phyloP scores from a whole-genome alignment of 2,329 filamentous ascomycete species.

The Alternaria arborescens region DNA sequence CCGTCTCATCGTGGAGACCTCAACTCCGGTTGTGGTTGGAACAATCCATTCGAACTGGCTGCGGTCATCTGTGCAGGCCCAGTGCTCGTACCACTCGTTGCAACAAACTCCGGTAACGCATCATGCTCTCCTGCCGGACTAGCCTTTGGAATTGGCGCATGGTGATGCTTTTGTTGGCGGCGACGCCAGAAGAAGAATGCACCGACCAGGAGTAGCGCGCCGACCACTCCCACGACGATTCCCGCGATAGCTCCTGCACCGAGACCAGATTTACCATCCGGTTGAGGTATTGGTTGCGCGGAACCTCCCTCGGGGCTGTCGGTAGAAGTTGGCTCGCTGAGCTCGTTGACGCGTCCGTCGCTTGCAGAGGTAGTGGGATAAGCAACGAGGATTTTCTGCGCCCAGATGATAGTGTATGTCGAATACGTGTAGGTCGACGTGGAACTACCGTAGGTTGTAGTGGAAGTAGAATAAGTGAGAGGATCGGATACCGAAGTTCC shows the following conservation, averaged over 20 bases:
- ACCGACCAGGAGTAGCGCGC: background rate
- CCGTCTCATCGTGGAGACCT: background rate
- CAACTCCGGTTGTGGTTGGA: background rate
- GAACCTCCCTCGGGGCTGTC: background rate
- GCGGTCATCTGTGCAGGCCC: background rate
- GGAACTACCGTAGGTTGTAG: too few relatives aligned
- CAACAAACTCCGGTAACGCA: background rate
- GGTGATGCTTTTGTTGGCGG: background rate
- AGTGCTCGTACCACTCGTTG: background rate
- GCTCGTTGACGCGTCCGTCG: background rate
- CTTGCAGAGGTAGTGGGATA: background rate
- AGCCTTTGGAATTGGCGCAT: background rate
- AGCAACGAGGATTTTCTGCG: background rate
- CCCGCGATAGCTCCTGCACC: background rate
- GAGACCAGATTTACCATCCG: background rate
- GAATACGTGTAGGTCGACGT: background rate
- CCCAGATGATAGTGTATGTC: background rate
- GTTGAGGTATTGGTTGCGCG: background rate
- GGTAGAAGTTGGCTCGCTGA: background rate
- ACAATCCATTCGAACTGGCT: background rate
- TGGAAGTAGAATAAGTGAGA: background rate
- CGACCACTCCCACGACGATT: background rate
- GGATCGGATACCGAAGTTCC: background rate
- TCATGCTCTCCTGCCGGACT: background rate
- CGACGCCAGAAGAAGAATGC: slow-evolving; percentile 1